Evolutionary conservation across 148 eudicot genomes (phyloP).

Genomic region (Arctostaphylos glauca): DNA sequence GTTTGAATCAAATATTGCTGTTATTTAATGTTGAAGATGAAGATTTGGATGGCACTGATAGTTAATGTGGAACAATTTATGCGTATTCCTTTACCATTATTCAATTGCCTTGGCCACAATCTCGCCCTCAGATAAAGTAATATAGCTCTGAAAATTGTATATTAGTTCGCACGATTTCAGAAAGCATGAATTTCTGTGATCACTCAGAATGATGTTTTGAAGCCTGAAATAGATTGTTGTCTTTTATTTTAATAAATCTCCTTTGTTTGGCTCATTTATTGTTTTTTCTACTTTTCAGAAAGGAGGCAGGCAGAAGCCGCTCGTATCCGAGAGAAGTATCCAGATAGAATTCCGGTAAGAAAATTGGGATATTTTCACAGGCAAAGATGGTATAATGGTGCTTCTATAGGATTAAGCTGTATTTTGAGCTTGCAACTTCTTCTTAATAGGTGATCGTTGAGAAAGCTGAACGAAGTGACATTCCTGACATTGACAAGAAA

Average conservation of each 20-base stretch:
- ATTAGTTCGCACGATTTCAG: background rate
- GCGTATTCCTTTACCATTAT: background rate
- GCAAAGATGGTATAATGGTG: background rate
- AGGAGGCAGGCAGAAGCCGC: slow-evolving; percentile 96
- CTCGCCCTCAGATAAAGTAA: background rate
- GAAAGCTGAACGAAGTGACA: slow-evolving; percentile 87
- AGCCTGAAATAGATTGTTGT: background rate
- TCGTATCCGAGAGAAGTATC: slow-evolving; percentile 95
- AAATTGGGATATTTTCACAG: background rate
- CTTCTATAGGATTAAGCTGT: background rate
- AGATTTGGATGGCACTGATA: background rate
- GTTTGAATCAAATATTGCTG: background rate
- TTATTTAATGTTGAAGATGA: background rate
- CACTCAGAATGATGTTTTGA: background rate
- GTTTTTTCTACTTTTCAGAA: slow-evolving; percentile 38
- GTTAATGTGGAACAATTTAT: background rate
- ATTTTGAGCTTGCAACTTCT: background rate
- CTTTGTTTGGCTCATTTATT: background rate
- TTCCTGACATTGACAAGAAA: slow-evolving; percentile 91
- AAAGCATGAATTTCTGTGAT: background rate
- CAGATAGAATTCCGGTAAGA: slow-evolving; percentile 88
- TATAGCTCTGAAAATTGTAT: background rate
- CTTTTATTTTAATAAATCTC: background rate
- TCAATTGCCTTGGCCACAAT: background rate
- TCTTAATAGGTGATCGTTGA: slow-evolving; percentile 74